Percentiles rank a stretch among this genome's conserved stretches.
Evolutionary conservation across 495 filamentous ascomycete species (phyloP).

Genomic region (Hypoxylon subgilvum): DNA sequence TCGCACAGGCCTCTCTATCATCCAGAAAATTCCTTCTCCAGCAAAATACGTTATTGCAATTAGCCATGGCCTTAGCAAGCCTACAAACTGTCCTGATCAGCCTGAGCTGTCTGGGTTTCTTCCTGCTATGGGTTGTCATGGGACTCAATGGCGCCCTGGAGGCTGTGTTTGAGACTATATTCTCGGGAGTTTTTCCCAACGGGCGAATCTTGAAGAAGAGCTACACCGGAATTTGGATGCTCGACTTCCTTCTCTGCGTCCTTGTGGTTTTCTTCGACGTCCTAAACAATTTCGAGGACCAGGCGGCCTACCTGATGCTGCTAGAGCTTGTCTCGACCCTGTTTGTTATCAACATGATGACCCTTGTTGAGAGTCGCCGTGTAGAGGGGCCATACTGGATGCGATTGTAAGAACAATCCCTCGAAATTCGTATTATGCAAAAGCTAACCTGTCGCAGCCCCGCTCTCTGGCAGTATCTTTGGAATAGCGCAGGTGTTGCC

Average conservation of each 20-base stretch:
- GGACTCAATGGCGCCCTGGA: constrained; percentile 1
- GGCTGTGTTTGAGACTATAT: not conserved
- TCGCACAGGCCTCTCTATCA: not conserved
- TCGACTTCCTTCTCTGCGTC: constrained; percentile 5
- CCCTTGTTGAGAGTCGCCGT: constrained; percentile 4
- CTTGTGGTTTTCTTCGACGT: constrained; percentile 3
- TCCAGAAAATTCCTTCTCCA: not conserved
- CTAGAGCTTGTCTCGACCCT: constrained; percentile 4
- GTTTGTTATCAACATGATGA: constrained; percentile 8
- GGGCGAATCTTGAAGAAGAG: constrained; percentile 4
- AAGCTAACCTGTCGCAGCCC: not conserved
- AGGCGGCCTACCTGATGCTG: not conserved
- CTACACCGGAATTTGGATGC: constrained; percentile 1
- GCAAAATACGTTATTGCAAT: not conserved
- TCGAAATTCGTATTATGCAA: not conserved
- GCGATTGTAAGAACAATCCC: not conserved
- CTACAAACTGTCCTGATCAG: not conserved
- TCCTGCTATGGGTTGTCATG: constrained; percentile 5
- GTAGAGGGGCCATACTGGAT: not conserved
- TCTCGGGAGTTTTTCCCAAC: not conserved
- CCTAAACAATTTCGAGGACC: not conserved
- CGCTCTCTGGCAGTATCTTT: constrained; percentile 6
- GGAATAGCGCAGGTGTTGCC: constrained; percentile 1
- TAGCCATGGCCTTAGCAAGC: not conserved
- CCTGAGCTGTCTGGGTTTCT: constrained; percentile 1